Evolutionary conservation across 371 early-diverging fungal genomes (phyloP).

Genomic region (Mucor circinelloides): DNA sequence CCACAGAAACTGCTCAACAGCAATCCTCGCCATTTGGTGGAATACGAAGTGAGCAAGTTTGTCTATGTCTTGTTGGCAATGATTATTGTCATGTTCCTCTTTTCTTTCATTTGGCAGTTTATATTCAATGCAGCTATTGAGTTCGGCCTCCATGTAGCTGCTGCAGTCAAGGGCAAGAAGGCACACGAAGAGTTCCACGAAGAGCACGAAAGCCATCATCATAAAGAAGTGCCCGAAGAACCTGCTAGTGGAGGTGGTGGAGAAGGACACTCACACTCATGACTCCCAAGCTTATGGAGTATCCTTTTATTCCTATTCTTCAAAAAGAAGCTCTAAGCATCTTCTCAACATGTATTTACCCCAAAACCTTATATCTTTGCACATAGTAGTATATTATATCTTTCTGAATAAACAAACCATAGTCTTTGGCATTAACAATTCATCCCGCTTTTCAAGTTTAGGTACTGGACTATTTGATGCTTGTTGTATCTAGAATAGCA

Average conservation of each 20-base stretch:
- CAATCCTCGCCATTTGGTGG: slow-evolving; percentile 6
- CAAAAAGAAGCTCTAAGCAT: not conserved
- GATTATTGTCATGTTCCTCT: slow-evolving; percentile 19
- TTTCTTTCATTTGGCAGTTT: slow-evolving; percentile 22
- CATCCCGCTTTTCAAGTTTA: too few species aligned
- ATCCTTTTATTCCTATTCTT: not conserved
- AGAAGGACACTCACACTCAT: not conserved
- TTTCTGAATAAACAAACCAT: too few species aligned
- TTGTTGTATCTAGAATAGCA: too few species aligned
- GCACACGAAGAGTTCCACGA: slow-evolving; percentile 20
- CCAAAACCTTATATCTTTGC: too few species aligned
- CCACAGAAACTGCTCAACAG: slow-evolving; percentile 15
- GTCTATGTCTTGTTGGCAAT: slow-evolving; percentile 27
- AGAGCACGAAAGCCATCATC: not conserved
- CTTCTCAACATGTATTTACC: not conserved
- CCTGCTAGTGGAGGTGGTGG: not conserved
- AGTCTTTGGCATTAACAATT: too few species aligned
- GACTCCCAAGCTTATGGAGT: not conserved
- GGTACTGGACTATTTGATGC: too few species aligned
- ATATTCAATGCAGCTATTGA: slow-evolving; percentile 20
- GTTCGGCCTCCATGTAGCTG: slow-evolving; percentile 16
- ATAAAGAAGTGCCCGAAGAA: slow-evolving; percentile 4
- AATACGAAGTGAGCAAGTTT: slow-evolving; percentile 7
- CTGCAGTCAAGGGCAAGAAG: slow-evolving; percentile 20
- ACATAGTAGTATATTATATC: too few species aligned